phyloP scores from a whole-genome alignment of 2,329 filamentous ascomycete genomes.

The Lachnellula hyalina region DNA sequence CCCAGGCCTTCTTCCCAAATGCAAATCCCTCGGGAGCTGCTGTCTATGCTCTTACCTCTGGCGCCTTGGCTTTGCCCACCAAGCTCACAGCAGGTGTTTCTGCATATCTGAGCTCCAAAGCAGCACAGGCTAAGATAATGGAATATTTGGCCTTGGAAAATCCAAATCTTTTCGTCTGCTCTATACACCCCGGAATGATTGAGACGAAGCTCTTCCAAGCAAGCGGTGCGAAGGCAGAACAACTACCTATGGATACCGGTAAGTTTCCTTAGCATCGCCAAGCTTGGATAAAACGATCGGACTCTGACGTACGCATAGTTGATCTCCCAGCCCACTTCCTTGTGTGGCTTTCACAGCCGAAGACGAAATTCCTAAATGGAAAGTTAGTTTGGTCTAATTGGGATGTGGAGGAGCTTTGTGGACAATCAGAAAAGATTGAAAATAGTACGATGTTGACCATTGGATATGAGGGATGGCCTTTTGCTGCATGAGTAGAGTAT shows the following conservation, averaged over 20 bases:
- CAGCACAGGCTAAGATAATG: constrained; percentile 36
- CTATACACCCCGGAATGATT: constrained; percentile 38
- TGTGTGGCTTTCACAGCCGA: constrained; percentile 27
- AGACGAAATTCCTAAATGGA: constrained; percentile 41
- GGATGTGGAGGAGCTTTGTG: constrained; percentile 46
- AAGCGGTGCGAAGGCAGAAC: not conserved
- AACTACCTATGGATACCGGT: constrained; percentile 1
- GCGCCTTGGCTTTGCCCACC: not conserved
- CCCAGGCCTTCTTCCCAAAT: constrained; percentile 1
- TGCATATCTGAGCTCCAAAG: constrained; percentile 39
- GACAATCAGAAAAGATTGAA: constrained; percentile 16
- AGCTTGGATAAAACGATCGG: not conserved
- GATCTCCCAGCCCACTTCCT: constrained; percentile 16
- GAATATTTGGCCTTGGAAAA: constrained; percentile 39
- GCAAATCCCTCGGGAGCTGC: not conserved
- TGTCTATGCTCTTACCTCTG: not conserved
- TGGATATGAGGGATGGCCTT: not conserved
- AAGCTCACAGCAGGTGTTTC: constrained; percentile 29
- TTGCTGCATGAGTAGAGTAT: too few relatives aligned
- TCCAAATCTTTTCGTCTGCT: constrained; percentile 34
- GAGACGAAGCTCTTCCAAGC: constrained; percentile 3
- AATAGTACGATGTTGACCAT: not conserved
- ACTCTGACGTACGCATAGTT: constrained; percentile 1
- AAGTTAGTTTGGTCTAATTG: constrained; percentile 44
- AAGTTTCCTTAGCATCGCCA: not conserved